Evolutionary conservation across 2,329 filamentous ascomycete genomes (phyloP), one percentile per base, ranked within the genome.

Genomic region (Tolypocladium guangdongense): DNA sequence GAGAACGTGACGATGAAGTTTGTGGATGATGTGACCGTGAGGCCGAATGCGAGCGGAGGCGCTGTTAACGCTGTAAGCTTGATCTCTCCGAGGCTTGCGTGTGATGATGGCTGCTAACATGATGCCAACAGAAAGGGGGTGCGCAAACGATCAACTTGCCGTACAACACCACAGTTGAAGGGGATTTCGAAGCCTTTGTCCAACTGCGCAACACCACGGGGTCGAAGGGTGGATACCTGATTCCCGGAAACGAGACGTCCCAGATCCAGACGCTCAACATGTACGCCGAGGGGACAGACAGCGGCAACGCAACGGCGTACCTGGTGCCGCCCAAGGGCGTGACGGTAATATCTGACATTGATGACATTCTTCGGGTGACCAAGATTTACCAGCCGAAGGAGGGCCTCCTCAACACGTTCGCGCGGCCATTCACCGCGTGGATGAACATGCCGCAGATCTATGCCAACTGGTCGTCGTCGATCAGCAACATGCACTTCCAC

Each of bases 401-500:
- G 63, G 88, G 87, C 6, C 73, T 91, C 0, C 73, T 90, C 12
- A 91, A 91, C 70, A 84, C 86, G 0, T 90, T 91, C 62, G 87
- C 87, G 0, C 78, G 81, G 4, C 75, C 84, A 0, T 91, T 88
- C 64, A 78, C 75, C 0, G 75, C 80, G 0, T 91, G 87, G 87
- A 75, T 85, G 74, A 86, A 90, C 68, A 91, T 91, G 88, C 87
- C 87, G 0, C 76, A 83, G 2, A 84, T 90, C 59, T 91, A 89
- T 65, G 80, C 83, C 58, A 88, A 89, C 63, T 90, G 87, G 86
- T 83, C 79, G 1, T 70, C 71, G n/a, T 80, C 75, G 24, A 73
- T 88, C 16, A 78, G 81, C 0, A 78, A 88, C 62, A 75, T 84
- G 57, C 87, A 90, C 66, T 91, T 90, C 73, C 87, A 90, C 70